A percentile compares a stretch with the other conserved stretches of the same genome.
These are phyloP conservation scores for Centrapalus pauciflorus DNA, from an alignment of 129 eudicot genomes.

Conservation along the genomic window DNA sequence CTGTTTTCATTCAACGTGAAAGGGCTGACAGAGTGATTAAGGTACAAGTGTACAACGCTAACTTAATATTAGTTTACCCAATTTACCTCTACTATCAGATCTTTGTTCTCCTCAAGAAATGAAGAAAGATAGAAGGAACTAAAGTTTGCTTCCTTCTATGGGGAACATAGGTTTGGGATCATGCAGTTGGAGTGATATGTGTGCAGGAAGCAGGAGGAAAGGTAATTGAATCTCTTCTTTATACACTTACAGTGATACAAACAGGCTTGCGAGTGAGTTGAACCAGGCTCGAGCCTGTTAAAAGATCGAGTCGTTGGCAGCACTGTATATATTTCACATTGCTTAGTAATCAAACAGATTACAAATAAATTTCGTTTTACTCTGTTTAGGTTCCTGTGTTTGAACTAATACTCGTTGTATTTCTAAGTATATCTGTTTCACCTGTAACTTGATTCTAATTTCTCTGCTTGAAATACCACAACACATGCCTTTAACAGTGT, in stretches of 20 bases:
- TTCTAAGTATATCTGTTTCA: not conserved
- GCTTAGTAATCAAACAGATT: not conserved
- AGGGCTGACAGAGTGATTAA: slow-evolving; percentile 50
- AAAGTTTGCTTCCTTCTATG: slow-evolving; percentile 3
- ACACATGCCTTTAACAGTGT: not conserved
- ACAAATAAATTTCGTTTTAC: not conserved
- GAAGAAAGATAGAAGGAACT: not conserved
- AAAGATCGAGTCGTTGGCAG: too few species aligned
- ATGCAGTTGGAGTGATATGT: slow-evolving; percentile 91
- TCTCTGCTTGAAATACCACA: not conserved
- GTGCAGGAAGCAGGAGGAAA: slow-evolving; percentile 94
- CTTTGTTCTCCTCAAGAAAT: not conserved
- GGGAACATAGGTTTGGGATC: slow-evolving; percentile 80
- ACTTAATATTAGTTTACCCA: not conserved
- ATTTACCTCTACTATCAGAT: not conserved
- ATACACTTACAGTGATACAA: not conserved
- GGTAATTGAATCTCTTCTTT: slow-evolving; percentile 40
- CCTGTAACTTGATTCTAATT: not conserved
- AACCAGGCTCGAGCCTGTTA: too few species aligned
- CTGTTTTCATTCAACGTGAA: slow-evolving; percentile 66
- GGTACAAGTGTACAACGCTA: slow-evolving; percentile 31
- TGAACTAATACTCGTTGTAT: not conserved
- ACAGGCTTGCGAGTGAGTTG: too few species aligned
- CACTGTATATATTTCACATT: too few species aligned
- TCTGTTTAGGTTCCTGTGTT: not conserved